Evolutionary conservation across 129 eudicot genomes (phyloP).

Genomic region (Scalesia atractyloides): DNA sequence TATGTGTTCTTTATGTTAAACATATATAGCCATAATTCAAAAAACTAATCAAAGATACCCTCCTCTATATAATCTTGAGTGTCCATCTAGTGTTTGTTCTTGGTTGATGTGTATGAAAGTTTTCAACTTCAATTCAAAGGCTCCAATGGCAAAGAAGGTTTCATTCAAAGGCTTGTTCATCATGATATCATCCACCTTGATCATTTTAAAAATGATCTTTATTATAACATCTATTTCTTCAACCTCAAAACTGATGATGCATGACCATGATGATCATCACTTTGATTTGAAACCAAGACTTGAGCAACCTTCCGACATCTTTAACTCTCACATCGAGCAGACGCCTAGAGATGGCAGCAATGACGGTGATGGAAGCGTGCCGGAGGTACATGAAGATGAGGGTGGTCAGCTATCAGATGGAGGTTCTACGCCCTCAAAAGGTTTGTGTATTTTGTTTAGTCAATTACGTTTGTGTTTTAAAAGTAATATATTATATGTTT

Average conservation of each 20-base stretch:
- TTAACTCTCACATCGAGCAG: not conserved
- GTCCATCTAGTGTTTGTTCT: too few relatives aligned
- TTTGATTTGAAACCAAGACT: conserved; percentile 20
- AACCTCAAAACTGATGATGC: conserved; percentile 26
- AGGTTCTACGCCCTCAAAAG: conserved; percentile 10
- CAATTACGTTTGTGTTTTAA: too few relatives aligned
- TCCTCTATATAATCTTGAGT: too few relatives aligned
- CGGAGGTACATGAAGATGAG: not conserved
- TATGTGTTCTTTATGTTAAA: not conserved
- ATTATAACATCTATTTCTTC: conserved; percentile 25
- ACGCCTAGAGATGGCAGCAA: too few relatives aligned
- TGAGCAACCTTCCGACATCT: conserved; percentile 5
- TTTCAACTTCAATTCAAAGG: conserved; percentile 11
- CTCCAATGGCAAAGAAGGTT: conserved; percentile 8
- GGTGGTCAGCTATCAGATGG: conserved; percentile 1
- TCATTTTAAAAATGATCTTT: conserved; percentile 26
- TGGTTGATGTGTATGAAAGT: conserved; percentile 18
- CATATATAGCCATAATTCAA: too few relatives aligned
- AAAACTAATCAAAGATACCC: too few relatives aligned
- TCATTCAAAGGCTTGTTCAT: conserved; percentile 37
- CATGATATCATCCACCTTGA: conserved; percentile 36
- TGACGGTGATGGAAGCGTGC: too few relatives aligned
- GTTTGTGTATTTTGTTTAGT: not conserved
- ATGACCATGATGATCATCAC: conserved; percentile 13
- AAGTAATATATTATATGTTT: too few relatives aligned